Evolutionary conservation across 345 rosid species (phyloP), one percentile per base, ranked within the genome.

Genomic region (Nasturtium officinale): DNA sequence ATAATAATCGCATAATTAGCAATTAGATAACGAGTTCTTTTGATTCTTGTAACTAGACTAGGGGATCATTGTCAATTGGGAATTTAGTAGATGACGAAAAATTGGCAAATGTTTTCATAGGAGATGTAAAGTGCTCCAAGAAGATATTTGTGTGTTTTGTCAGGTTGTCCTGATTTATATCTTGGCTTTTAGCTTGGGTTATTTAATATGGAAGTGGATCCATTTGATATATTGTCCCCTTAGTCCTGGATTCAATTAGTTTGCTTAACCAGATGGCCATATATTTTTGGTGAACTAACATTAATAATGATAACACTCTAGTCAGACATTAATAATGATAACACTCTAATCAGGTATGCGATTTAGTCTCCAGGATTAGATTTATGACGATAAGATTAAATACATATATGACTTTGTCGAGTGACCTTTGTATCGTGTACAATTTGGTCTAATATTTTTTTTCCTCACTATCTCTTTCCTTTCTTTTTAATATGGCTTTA

Each of bases 101-200:
- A 1, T 23, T 23, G 25, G 25, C 25, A 23, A 23, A 23, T 23
- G 25, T 23, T 23, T 23, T 23, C 25, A 23, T 23, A 23, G 25
- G 25, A 23, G 25, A 23, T 23, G 25, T 23, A 23, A 23, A n/a
- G n/a, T n/a, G n/a, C n/a, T n/a, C n/a, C n/a, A n/a, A 23, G 33
- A 30, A 30, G 9, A 30, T 32, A 12, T 29, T 2, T 38, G 21
- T 54, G 29, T 33, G 11, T 57, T 51, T 58, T 28, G 26, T 74
- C 69, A 7, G 37, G 65, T 73, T 77, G 83, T 76, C 80, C 83
- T 52, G 59, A 17, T 17, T 67, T 25, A 33, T 60, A n/a, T 67
- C 54, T 77, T 63, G 45, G 23, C 16, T 33, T 56, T 17, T 53
- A 54, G 25, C 38, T 55, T 45, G 54, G 21, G 58, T 23, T 37